Evolutionary conservation across 1,284 basidiomycete genomes (phyloP).

Genomic region (Amylostereum areolatum): DNA sequence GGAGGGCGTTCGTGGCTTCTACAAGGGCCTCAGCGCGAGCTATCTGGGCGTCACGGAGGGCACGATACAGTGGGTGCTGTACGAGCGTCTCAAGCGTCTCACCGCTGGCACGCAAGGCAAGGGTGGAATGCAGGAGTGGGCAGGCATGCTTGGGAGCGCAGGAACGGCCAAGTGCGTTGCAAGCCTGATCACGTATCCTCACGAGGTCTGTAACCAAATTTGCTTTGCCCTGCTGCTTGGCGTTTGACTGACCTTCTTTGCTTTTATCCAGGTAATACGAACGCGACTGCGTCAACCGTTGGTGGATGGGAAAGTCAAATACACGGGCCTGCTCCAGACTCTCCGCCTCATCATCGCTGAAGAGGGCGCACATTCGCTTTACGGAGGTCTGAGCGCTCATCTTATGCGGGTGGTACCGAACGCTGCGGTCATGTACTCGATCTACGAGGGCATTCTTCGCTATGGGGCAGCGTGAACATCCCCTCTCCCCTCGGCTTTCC

Average conservation of each 20-base stretch:
- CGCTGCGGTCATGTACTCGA: constrained; percentile 93
- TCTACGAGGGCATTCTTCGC: constrained; percentile 72
- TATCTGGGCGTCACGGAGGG: constrained; percentile 96
- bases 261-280: constrained; percentile 64
- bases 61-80: constrained; percentile 97
- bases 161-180: constrained; percentile 94
- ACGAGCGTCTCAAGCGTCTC: constrained; percentile 78
- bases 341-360: constrained; percentile 83
- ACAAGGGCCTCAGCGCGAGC: constrained; percentile 92
- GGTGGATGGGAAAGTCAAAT: constrained; percentile 72
- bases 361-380: constrained; percentile 83
- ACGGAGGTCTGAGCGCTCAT: constrained; percentile 92
- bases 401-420: constrained; percentile 97
- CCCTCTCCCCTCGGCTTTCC: neutral
- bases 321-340: constrained; percentile 85
- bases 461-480: constrained; percentile 32
- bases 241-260: neutral
- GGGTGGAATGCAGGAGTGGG: constrained; percentile 60
- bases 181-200: constrained; percentile 92
- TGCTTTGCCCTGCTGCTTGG: neutral
- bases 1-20: constrained; percentile 87
- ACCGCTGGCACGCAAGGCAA: constrained; percentile 47
- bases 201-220: constrained; percentile 61
- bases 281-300: constrained; percentile 88
- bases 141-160: constrained; percentile 84